A percentile compares a stretch with the other conserved stretches of the same genome.
Conservation (phyloP, 2,329 filamentous ascomycete species). For the Neopestalotiopsis sp. region DNA sequence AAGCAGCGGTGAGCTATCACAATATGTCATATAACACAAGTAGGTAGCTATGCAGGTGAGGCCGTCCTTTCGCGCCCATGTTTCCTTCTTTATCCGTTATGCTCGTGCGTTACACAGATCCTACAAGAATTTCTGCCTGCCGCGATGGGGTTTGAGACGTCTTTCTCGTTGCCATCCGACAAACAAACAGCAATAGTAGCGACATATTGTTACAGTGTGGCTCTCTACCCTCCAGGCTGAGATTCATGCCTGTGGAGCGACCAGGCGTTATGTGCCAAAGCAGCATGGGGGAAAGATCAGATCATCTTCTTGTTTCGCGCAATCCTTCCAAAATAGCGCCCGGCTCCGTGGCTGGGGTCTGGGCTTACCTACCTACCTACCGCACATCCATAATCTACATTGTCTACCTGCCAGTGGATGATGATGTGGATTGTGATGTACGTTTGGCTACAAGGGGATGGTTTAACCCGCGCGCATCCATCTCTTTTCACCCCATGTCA, state of each 20-base stretch:
- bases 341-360: not conserved
- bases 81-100: not conserved
- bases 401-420: too few species aligned
- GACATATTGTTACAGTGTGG: not conserved
- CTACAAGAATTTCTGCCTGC: not conserved
- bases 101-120: not conserved
- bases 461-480: not conserved
- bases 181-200: not conserved
- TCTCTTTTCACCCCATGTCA: not conserved
- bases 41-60: not conserved
- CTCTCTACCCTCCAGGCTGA: not conserved
- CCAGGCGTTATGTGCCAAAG: slow-evolving; percentile 1
- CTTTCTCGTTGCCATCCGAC: not conserved
- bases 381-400: too few species aligned
- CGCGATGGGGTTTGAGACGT: not conserved
- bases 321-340: slow-evolving; percentile 1
- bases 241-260: slow-evolving; percentile 1
- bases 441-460: not conserved
- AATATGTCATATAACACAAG: not conserved
- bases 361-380: not conserved
- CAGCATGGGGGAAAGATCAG: not conserved
- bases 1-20: slow-evolving; percentile 16
- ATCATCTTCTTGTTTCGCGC: not conserved
- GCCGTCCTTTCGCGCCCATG: not conserved
- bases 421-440: not conserved